These are phyloP conservation scores for Ilyonectria robusta DNA, from an alignment of 2,329 filamentous ascomycete species.

Conservation along the genomic window DNA sequence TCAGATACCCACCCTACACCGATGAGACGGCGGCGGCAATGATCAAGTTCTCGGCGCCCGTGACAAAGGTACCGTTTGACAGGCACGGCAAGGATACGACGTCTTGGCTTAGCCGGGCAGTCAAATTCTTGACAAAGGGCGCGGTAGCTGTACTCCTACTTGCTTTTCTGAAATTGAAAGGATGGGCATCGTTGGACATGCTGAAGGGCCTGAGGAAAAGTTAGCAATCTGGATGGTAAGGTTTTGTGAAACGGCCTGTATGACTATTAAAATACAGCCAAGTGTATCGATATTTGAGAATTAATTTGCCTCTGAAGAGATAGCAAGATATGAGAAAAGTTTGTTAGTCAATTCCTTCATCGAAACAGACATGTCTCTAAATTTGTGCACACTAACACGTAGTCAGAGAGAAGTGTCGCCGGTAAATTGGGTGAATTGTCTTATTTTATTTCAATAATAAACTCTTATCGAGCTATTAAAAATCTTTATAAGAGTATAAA, in stretches of 20 bases:
- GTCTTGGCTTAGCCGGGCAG: background rate
- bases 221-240: background rate
- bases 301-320: no score
- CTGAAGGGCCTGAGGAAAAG: background rate
- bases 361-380: no score
- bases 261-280: no score
- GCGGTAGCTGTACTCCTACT: background rate
- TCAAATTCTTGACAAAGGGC: background rate
- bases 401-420: no score
- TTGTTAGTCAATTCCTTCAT: no score
- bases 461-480: no score
- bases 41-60: slow-evolving; percentile 10
- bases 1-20: slow-evolving; percentile 42
- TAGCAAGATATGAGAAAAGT: no score
- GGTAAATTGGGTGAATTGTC: no score
- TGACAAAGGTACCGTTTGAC: slow-evolving; percentile 10
- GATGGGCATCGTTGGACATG: background rate
- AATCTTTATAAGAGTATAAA: no score
- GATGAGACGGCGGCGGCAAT: slow-evolving; percentile 32
- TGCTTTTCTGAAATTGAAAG: background rate
- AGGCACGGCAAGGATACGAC: background rate
- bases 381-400: no score
- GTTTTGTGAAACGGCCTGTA: background rate
- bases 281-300: no score
- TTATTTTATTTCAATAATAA: no score